Evolutionary conservation across 2,329 filamentous ascomycete genomes (phyloP), one percentile per base, ranked within the genome.

Genomic region (Hypoxylon sp.): DNA sequence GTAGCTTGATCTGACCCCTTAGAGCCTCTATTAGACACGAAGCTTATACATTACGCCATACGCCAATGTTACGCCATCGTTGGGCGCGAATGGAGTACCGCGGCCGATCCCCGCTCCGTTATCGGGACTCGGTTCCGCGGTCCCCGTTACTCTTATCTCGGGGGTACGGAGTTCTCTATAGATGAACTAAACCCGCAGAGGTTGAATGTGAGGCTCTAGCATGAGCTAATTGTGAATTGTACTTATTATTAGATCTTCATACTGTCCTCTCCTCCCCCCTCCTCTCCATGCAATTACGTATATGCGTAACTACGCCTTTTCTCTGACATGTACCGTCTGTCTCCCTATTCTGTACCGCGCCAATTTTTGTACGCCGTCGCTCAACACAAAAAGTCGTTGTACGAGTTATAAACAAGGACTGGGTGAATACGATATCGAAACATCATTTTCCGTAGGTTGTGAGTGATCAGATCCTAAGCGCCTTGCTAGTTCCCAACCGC

Each of bases 321-420:
- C 59, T 52, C 53, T 63, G 65, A 66, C 67, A 67, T 60, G 61
- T 67, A 51, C 48, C 45, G 30, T 55, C 27, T 55, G 62, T 58
- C 29, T 46, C 43, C 46, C 41, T 39, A 47, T 52, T 50, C 53
- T 68, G 27, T 58, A 58, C 56, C 64, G 47, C 47, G 32, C 64
- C 53, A 50, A 48, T 65, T 67, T 70, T 69, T 67, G 57, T 70
- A 67, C 63, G 66, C 68, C 68, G 46, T 63, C 68, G 68, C 66
- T 69, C 48, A 52, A 64, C 45, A 58, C 29, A 61, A 68, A 39
- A 61, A n/a, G 52, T 53, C 43, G 47, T 54, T 59, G 32, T 56
- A 61, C 48, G 60, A 65, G 54, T 59, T 56, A 67, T 63, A 68
- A 67, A 67, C 57, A 65, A 57, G 53, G 60, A 61, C 54, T 51